Conservation (phyloP, 148 eudicot genomes). For the Amaranthus cruentus region DNA sequence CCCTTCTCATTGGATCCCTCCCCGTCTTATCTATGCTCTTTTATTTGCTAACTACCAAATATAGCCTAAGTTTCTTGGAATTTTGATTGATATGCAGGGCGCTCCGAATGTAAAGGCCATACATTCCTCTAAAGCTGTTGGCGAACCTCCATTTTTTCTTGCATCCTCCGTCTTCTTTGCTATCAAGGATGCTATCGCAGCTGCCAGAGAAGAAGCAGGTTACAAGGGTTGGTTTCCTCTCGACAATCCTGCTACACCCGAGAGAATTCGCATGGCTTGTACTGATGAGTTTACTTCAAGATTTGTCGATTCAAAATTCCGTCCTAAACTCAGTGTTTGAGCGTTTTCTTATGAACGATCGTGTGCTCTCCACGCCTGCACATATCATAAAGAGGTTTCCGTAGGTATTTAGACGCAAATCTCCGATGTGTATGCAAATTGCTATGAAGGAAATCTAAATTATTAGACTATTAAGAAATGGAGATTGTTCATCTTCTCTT, state of each 20-base stretch:
- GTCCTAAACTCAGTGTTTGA: conserved; percentile 76
- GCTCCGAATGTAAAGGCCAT: conserved; percentile 83
- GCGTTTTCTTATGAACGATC: not conserved
- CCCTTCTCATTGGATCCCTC: too few relatives aligned
- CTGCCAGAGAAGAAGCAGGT: conserved; percentile 81
- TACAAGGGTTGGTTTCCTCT: conserved; percentile 79
- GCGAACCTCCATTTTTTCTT: conserved; percentile 96
- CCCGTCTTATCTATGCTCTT: too few relatives aligned
- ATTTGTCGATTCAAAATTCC: conserved; percentile 48
- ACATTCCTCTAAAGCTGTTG: conserved; percentile 97
- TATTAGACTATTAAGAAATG: too few relatives aligned
- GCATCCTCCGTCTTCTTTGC: conserved; percentile 88
- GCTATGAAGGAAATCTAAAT: too few relatives aligned
- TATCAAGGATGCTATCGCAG: conserved; percentile 80
- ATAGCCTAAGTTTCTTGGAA: too few relatives aligned
- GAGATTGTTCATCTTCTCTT: too few relatives aligned
- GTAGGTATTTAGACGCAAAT: too few relatives aligned
- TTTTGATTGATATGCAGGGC: conserved; percentile 41
- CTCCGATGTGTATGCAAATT: too few relatives aligned
- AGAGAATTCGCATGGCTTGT: conserved; percentile 94
- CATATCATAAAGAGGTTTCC: too few relatives aligned
- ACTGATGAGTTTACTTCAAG: conserved; percentile 51
- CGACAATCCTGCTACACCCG: conserved; percentile 95
- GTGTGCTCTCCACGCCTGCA: too few relatives aligned
- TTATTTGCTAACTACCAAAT: too few relatives aligned